phyloP scores from a whole-genome alignment of 345 rosid genomes.

The Dipteronia dyeriana region DNA sequence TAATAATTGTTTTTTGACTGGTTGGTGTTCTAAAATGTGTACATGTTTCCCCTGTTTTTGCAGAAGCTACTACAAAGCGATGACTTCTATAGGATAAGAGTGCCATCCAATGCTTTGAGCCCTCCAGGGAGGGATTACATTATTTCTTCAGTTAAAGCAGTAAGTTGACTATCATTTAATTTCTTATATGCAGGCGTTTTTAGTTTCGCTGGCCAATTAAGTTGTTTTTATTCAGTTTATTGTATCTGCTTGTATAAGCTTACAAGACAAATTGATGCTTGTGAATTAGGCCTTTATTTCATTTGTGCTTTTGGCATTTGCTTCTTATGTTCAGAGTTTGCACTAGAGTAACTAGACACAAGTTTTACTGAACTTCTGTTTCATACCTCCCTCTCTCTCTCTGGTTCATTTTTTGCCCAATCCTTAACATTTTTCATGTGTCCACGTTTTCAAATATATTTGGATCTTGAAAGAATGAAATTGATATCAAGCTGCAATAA shows the following conservation, averaged over 20 bases:
- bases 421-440: background rate
- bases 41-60: conserved; percentile 22
- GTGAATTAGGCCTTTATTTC: background rate
- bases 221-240: background rate
- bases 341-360: background rate
- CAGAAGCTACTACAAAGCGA: conserved; percentile 77
- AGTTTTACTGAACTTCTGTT: background rate
- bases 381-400: background rate
- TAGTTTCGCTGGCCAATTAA: background rate
- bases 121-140: conserved; percentile 76
- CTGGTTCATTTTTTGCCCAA: background rate
- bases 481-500: background rate
- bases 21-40: conserved; percentile 5
- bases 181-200: background rate
- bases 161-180: conserved; percentile 35
- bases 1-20: background rate
- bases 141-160: conserved; percentile 86
- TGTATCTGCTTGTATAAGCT: background rate
- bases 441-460: background rate
- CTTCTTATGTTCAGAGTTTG: background rate
- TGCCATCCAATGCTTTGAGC: conserved; percentile 82
- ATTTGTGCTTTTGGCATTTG: conserved; percentile 10
- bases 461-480: background rate
- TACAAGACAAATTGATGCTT: background rate
- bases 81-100: conserved; percentile 84